Percentiles rank a stretch among this genome's conserved stretches.
These are phyloP conservation scores for Hypoxylon subgilvum DNA, from an alignment of 495 filamentous ascomycete species.

Conservation along the genomic window DNA sequence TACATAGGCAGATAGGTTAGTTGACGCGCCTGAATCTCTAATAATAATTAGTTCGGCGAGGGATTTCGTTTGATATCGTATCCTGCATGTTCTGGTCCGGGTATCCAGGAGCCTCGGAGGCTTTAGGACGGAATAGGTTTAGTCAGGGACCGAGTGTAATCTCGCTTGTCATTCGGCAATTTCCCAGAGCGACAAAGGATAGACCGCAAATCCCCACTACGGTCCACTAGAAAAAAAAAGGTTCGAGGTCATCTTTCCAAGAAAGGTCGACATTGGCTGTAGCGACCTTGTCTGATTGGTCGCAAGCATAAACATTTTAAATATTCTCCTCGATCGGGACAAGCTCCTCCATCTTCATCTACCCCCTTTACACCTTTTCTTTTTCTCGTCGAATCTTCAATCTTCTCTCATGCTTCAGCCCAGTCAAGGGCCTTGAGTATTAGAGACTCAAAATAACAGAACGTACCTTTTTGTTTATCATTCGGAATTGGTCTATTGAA, in stretches of 20 bases:
- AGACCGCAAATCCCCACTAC: slow-evolving; percentile 23
- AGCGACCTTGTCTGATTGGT: slow-evolving; percentile 17
- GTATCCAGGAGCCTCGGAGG: neutral
- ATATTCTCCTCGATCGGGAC: slow-evolving; percentile 19
- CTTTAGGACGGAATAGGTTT: slow-evolving; percentile 24
- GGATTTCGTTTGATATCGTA: no score
- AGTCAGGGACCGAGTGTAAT: slow-evolving; percentile 32
- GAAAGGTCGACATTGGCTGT: slow-evolving; percentile 15
- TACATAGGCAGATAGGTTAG: no score
- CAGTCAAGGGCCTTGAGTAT: neutral
- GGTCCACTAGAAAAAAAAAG: slow-evolving; percentile 1
- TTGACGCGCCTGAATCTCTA: slow-evolving; percentile 26
- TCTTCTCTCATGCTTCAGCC: slow-evolving; percentile 2
- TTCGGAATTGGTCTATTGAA: slow-evolving; percentile 10
- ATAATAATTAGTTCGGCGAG: slow-evolving; percentile 17
- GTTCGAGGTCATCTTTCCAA: slow-evolving; percentile 23
- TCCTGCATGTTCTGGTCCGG: no score
- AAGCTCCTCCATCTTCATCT: slow-evolving; percentile 2
- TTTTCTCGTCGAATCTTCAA: slow-evolving; percentile 12
- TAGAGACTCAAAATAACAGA: no score
- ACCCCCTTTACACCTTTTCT: slow-evolving; percentile 23
- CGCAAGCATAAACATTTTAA: slow-evolving; percentile 4
- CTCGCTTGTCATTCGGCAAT: slow-evolving; percentile 40
- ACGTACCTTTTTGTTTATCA: slow-evolving; percentile 15
- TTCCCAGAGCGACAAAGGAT: slow-evolving; percentile 37